These are phyloP conservation scores for Chaetomium globosum DNA, from an alignment of 2,329 filamentous ascomycete genomes.

Conservation along the genomic window DNA sequence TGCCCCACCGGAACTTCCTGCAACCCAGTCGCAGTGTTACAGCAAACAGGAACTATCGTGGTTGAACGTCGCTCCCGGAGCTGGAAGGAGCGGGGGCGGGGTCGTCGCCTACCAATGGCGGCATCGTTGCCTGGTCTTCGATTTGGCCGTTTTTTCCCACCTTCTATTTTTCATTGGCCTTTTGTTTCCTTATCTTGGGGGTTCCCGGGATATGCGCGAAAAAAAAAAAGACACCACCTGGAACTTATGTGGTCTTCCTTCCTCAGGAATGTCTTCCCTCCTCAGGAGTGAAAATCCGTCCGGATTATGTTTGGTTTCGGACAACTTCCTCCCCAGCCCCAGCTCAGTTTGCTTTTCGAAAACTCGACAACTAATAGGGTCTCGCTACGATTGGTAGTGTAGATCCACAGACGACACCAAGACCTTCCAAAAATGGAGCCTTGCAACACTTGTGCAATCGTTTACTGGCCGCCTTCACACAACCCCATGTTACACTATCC, in stretches of 20 bases:
- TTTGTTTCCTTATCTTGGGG: background rate
- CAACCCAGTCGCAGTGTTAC: constrained; percentile 1
- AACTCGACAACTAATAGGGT: background rate
- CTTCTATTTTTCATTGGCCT: background rate
- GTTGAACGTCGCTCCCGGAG: background rate
- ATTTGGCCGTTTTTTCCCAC: background rate
- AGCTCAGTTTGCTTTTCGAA: background rate
- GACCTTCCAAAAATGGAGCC: background rate
- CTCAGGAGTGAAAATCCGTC: background rate
- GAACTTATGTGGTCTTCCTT: background rate
- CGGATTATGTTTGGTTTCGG: background rate
- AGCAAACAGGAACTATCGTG: constrained; percentile 2
- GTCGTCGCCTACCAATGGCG: background rate
- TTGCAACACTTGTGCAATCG: background rate
- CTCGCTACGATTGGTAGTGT: background rate
- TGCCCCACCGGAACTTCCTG: constrained; percentile 14
- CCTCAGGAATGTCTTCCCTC: background rate
- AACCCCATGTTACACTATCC: background rate
- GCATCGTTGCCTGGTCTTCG: background rate
- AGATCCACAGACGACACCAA: background rate
- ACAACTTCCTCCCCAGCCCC: too few relatives aligned
- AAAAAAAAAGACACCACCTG: too few relatives aligned
- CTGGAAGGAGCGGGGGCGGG: constrained; percentile 4
- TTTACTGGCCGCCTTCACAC: background rate
- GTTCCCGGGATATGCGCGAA: background rate